Base-by-base conservation (phyloP, 2,329 filamentous ascomycete species). In the Sordariomycetes sp. region DNA sequence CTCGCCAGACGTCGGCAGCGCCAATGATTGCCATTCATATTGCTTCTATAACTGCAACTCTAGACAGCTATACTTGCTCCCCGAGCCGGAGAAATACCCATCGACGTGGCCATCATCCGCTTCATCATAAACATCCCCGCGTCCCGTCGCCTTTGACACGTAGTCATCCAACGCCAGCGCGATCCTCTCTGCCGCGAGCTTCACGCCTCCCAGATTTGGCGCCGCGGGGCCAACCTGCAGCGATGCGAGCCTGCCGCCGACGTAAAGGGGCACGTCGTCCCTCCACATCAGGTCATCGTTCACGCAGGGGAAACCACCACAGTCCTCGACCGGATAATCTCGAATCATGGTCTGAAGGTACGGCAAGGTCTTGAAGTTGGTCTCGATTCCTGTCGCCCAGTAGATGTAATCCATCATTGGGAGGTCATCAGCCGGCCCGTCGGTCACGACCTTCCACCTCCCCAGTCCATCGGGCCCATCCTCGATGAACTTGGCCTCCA, bases 221-320 rank as follows among this genome's bases (percentile, higher is more conserved):
- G 85, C 86, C 0, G 83, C 86, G 12, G 88, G 87, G 0, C 88
- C 87, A 0, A 92, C 70, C 58, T 82, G 76, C 62, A 92, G 67
- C 1, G 77, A 81, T 0, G 85, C 87, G 39, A 91, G 70, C 56
- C 82, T 75, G 1, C 86, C 88, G 0, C 84, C 84, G 59, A 88
- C 69, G 64, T 90, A 91, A 1, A 90, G 68, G 1, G 88, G 88
- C 1, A 92, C 79, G n/a, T 81, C 81, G 0, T 84, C 74, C 42
- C 75, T 75, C 88, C 87, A 92, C 77, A 85, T 86, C 60, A 92
- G 72, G 63, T 92, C 87, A 50, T 91, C 81, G 2, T 79, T 91
- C 55, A 92, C 68, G 61, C 85, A 88, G 0, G 89, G 88, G 22
- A 90, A 71, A 0, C 88, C 88, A 3, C 82, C 81, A 25, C 81